Evolutionary conservation across 1,284 basidiomycete species (phyloP), one percentile per base, ranked within the genome.

Genomic region (Cutaneotrichosporon cyanovorans): DNA sequence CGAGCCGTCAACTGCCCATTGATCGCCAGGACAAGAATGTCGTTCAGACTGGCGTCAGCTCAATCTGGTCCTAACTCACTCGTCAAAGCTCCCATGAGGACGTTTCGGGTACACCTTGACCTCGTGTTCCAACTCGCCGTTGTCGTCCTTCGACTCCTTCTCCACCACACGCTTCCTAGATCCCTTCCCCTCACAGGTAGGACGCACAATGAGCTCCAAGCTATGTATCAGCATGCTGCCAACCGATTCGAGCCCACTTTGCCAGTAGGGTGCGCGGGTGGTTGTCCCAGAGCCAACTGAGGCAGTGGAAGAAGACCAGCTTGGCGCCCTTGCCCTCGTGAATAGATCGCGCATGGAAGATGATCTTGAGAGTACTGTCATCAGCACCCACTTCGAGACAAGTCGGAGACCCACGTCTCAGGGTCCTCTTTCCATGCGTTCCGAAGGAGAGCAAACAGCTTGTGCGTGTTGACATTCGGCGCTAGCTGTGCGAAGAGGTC

Each of bases 241-340:
- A 28, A 15, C 18, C 9, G 14, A n/a, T 38, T 15, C 18, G 5
- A 18, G 49, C 59, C 41, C 37, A 61, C 59, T 61, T 63, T n/a
- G 48, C 56, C 2, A 66, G 40, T 3, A 63, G 37, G 11, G 62
- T 62, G 4, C 55, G 50, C 7, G 62, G 62, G 40, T 60, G 59
- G 14, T 62, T 37, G 9, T 58, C 53, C 55, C 56, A 62, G 9
- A 65, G 32, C 63, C 63, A 66, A 0, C 42, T 53, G 8, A 55
- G 23, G 7, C 51, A 55, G 28, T 45, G 33, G 37, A 51, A 60
- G 40, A 57, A 61, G 10, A 45, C 57, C 9, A 51, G 40, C 45
- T 55, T 55, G 48, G 48, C 51, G 2, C 60, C 62, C 43, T 66
- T 66, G n/a, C 63, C 63, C 37, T 63, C 58, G 42, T 63, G 62